Conservation (phyloP, 331 rosid genomes). For the Cydonia oblonga region DNA sequence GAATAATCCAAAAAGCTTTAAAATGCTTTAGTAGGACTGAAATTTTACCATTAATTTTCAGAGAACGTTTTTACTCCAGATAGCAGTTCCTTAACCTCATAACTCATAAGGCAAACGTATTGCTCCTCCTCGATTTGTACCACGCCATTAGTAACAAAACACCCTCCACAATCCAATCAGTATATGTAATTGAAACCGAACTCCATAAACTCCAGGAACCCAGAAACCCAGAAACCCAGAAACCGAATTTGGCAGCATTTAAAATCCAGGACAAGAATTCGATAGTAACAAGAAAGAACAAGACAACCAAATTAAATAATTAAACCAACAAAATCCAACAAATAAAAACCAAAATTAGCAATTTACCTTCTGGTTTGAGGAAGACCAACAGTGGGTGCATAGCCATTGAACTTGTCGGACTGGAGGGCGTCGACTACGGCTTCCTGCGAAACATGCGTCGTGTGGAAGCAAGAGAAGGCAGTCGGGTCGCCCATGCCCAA, state of each 20-base stretch:
- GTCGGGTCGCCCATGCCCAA: slow-evolving; percentile 91
- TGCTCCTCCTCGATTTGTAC: not conserved
- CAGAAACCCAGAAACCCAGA: not conserved
- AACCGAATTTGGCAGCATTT: not conserved
- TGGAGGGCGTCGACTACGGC: slow-evolving; percentile 50
- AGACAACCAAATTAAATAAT: not conserved
- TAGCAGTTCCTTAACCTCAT: slow-evolving; percentile 1
- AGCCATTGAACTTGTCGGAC: slow-evolving; percentile 62
- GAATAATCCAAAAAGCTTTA: no score
- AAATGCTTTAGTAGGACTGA: no score
- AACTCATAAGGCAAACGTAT: not conserved
- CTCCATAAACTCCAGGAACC: not conserved
- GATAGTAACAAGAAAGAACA: not conserved
- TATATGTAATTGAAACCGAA: not conserved
- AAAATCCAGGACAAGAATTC: not conserved
- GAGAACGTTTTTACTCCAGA: no score
- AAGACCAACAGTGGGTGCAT: slow-evolving; percentile 84
- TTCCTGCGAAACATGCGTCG: slow-evolving; percentile 37
- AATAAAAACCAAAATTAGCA: not conserved
- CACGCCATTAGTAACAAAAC: no score
- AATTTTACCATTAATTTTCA: no score
- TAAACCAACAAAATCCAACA: not conserved
- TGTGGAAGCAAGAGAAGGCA: slow-evolving; percentile 44
- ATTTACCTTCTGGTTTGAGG: slow-evolving; percentile 68
- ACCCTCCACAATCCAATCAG: not conserved